Percentiles rank a stretch among this genome's conserved stretches.
phyloP scores from a whole-genome alignment of 148 eudicot species.

The Dianthus caryophyllus region DNA sequence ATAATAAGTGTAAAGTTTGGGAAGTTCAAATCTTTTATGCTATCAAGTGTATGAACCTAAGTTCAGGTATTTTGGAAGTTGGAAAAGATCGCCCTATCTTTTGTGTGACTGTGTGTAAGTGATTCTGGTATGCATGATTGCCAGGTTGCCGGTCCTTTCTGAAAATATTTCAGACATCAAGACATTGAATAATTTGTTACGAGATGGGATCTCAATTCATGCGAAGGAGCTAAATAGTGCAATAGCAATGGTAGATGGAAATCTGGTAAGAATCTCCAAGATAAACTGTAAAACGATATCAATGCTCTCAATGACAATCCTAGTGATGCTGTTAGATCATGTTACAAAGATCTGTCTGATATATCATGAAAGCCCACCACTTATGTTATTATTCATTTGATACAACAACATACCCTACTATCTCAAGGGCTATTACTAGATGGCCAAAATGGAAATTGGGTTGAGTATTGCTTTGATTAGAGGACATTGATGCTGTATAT shows the following conservation, averaged over 20 bases:
- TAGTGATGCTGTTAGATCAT: neutral
- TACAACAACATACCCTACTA: too few species aligned
- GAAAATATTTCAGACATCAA: slow-evolving; percentile 37
- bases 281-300: slow-evolving; percentile 1
- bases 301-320: neutral
- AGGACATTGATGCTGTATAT: slow-evolving; percentile 5
- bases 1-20: neutral
- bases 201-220: slow-evolving; percentile 51
- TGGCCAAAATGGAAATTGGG: too few species aligned
- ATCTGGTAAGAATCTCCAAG: slow-evolving; percentile 47
- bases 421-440: too few species aligned
- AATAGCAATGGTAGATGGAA: slow-evolving; percentile 68
- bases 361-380: neutral
- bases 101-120: too few species aligned
- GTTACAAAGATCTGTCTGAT: neutral
- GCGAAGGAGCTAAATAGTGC: slow-evolving; percentile 68
- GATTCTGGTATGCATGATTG: slow-evolving; percentile 17
- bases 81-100: too few species aligned
- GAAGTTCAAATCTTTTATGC: too few species aligned
- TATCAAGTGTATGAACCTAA: too few species aligned
- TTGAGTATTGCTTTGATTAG: neutral
- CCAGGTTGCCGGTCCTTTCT: slow-evolving; percentile 63
- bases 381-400: too few species aligned
- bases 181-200: slow-evolving; percentile 52
- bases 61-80: too few species aligned